Percentiles rank a stretch among this genome's conserved stretches.
Evolutionary conservation across 1,284 basidiomycete genomes (phyloP).

Genomic region (Microbotryum lychnidis-dioicae): DNA sequence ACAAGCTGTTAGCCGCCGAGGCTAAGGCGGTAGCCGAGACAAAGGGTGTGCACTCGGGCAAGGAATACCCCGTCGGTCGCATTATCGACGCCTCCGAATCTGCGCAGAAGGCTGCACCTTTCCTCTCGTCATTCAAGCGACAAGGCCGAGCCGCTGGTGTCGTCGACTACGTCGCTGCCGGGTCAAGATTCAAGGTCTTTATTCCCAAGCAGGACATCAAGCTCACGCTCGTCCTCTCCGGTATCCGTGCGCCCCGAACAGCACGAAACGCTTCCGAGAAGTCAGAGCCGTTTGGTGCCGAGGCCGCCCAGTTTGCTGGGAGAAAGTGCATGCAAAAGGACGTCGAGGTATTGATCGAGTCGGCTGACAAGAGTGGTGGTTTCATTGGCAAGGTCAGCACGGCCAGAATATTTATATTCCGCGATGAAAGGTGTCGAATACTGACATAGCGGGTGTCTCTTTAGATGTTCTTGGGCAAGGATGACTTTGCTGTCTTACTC

Average conservation of each 20-base stretch:
- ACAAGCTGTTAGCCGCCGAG: conserved; percentile 90
- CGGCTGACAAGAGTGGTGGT: conserved; percentile 86
- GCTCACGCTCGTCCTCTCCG: conserved; percentile 73
- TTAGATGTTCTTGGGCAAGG: conserved; percentile 47
- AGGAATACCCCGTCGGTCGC: conserved; percentile 59
- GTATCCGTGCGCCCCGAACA: conserved; percentile 42
- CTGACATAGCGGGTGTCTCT: not conserved
- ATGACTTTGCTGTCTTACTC: conserved; percentile 75
- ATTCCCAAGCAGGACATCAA: conserved; percentile 87
- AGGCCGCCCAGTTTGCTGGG: conserved; percentile 72
- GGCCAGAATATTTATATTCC: conserved; percentile 43
- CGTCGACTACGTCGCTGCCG: conserved; percentile 87
- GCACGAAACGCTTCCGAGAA: conserved; percentile 65
- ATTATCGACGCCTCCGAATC: conserved; percentile 86
- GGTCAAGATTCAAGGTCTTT: conserved; percentile 86
- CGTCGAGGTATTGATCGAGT: conserved; percentile 83
- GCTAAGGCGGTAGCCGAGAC: conserved; percentile 60
- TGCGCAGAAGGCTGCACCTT: conserved; percentile 58
- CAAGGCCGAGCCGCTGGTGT: conserved; percentile 71
- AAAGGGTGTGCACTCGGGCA: conserved; percentile 88
- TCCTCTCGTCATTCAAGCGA: conserved; percentile 85
- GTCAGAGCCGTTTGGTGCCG: conserved; percentile 76
- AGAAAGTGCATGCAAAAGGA: conserved; percentile 86
- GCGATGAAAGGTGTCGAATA: conserved; percentile 44
- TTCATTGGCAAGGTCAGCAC: conserved; percentile 62